phyloP scores from a whole-genome alignment of 2,329 filamentous ascomycete species.

The Rhytidhysteron rufulum region DNA sequence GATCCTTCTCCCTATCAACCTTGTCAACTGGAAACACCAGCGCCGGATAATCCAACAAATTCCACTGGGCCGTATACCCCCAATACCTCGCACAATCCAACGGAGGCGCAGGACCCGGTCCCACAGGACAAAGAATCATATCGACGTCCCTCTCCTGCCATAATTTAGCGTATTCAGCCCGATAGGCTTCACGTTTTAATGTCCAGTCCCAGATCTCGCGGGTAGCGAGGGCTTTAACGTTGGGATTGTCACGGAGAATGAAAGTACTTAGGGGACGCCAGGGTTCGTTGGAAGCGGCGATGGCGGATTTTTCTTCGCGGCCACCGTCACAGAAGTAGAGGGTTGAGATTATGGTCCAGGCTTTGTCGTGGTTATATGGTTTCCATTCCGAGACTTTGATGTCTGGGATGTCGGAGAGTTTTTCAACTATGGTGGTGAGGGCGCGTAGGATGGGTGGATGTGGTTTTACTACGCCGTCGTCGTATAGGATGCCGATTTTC shows the following conservation, averaged over 20 bases:
- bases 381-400: constrained; percentile 51
- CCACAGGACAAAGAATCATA: constrained; percentile 58
- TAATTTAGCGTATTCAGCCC: constrained; percentile 35
- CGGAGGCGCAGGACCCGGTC: constrained; percentile 49
- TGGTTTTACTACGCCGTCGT: constrained; percentile 60
- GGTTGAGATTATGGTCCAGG: constrained; percentile 38
- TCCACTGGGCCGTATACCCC: constrained; percentile 64
- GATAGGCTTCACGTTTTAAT: constrained; percentile 37
- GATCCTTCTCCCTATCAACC: constrained; percentile 39
- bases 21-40: constrained; percentile 52
- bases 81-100: constrained; percentile 53
- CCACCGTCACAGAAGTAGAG: constrained; percentile 54
- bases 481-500: constrained; percentile 58
- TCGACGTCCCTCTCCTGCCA: constrained; percentile 54
- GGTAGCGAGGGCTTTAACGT: constrained; percentile 32
- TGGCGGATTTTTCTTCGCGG: constrained; percentile 44
- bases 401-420: constrained; percentile 42
- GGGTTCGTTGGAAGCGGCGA: constrained; percentile 54
- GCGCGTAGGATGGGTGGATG: constrained; percentile 61
- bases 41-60: constrained; percentile 63
- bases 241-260: constrained; percentile 52
- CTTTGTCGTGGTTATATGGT: constrained; percentile 44
- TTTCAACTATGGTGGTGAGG: constrained; percentile 43
- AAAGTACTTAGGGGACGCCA: constrained; percentile 54
- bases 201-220: constrained; percentile 40